A percentile compares a stretch with the other conserved stretches of the same genome.
phyloP scores from a whole-genome alignment of 73 alveolate genomes.

The Paramecium primaurelia region DNA sequence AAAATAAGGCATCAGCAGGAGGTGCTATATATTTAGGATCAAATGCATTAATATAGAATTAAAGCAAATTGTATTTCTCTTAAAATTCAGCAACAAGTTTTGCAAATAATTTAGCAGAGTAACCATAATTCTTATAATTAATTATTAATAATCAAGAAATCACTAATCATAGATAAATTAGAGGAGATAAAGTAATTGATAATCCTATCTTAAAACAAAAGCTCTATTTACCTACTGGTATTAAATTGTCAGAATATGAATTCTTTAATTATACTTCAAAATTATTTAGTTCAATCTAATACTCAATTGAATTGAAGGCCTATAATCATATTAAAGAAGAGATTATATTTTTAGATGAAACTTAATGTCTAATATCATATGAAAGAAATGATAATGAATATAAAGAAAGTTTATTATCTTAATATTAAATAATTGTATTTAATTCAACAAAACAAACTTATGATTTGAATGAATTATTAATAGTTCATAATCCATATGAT shows the following conservation, averaged over 20 bases:
- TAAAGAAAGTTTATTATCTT: not conserved
- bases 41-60: not conserved
- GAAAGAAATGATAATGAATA: not conserved
- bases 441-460: not conserved
- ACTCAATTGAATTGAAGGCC: not conserved
- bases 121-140: not conserved
- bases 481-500: not conserved
- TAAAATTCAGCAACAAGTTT: not conserved
- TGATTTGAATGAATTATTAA: not conserved
- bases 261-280: not conserved
- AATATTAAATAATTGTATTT: not conserved
- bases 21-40: not conserved
- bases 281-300: not conserved
- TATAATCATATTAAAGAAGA: not conserved
- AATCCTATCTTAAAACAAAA: not conserved
- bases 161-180: not conserved
- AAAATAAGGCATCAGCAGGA: not conserved
- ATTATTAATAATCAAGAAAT: not conserved
- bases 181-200: not conserved
- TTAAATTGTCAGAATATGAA: not conserved
- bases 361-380: not conserved
- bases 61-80: not conserved
- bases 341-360: not conserved
- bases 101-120: not conserved
- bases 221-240: not conserved